These are phyloP conservation scores for Turritis glabra DNA, from an alignment of 345 rosid genomes.

Conservation along the genomic window DNA sequence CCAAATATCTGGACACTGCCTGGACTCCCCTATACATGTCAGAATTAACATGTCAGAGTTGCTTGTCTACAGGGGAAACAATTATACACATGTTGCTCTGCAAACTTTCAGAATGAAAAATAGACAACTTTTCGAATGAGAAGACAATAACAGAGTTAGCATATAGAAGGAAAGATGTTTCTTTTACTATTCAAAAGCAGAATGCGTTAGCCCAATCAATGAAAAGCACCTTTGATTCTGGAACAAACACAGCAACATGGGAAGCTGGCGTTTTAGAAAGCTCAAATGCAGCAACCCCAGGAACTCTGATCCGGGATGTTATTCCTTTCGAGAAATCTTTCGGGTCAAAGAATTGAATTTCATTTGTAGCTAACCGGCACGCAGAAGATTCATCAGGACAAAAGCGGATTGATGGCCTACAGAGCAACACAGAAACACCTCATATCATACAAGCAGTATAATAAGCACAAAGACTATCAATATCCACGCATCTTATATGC, in stretches of 20 bases:
- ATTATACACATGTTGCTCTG: not conserved
- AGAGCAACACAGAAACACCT: slow-evolving; percentile 27
- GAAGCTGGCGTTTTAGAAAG: slow-evolving; percentile 82
- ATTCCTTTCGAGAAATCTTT: slow-evolving; percentile 83
- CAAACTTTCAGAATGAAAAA: slow-evolving; percentile 7
- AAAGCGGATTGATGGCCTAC: slow-evolving; percentile 83
- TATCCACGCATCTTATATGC: not conserved
- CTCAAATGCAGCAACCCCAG: slow-evolving; percentile 77
- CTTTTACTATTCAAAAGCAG: not conserved
- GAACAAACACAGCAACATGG: slow-evolving; percentile 85
- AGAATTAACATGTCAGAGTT: slow-evolving; percentile 22
- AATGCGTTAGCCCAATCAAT: not conserved
- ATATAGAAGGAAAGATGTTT: not conserved
- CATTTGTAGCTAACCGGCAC: slow-evolving; percentile 83
- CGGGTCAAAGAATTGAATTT: slow-evolving; percentile 86
- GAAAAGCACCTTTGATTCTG: slow-evolving; percentile 80
- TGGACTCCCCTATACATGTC: slow-evolving; percentile 72
- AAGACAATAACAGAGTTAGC: not conserved
- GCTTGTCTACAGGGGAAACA: not conserved
- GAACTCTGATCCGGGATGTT: slow-evolving; percentile 61
- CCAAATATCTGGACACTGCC: slow-evolving; percentile 91
- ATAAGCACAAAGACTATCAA: slow-evolving; percentile 8
- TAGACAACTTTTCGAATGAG: not conserved
- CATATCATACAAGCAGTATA: not conserved
- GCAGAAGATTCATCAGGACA: slow-evolving; percentile 81